Conservation (phyloP, 1,139 yeast genomes). For the Blastobotrys capitulatus region DNA sequence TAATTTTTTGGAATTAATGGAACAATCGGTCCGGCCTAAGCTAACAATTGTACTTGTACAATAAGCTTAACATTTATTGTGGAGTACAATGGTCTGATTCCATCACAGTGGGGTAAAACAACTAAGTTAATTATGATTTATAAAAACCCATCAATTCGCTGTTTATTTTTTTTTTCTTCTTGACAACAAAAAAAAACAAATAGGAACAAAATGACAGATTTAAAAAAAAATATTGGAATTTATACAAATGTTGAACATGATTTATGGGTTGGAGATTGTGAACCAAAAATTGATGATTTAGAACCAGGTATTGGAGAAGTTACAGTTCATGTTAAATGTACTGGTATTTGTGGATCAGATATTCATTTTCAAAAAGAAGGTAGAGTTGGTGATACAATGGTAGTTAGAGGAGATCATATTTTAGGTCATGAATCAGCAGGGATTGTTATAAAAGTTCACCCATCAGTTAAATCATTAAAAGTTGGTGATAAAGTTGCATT, state of each 20-base stretch:
- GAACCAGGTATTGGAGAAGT: conserved; percentile 39
- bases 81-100: no score
- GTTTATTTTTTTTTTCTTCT: no score
- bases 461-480: conserved; percentile 44
- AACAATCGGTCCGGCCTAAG: no score
- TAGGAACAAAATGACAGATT: background rate
- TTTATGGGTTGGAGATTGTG: conserved; percentile 32
- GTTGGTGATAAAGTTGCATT: conserved; percentile 50
- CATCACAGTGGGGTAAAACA: no score
- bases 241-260: conserved; percentile 37
- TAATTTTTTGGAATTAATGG: no score
- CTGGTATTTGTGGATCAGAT: conserved; percentile 90
- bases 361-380: conserved; percentile 82
- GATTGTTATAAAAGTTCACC: conserved; percentile 59
- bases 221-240: conserved; percentile 32
- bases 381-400: conserved; percentile 57
- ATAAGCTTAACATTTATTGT: no score
- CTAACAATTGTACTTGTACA: no score
- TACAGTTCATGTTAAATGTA: conserved; percentile 46
- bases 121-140: no score
- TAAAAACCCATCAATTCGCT: no score
- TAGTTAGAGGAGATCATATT: conserved; percentile 33
- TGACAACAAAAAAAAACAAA: background rate
- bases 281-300: conserved; percentile 32
- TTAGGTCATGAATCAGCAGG: conserved; percentile 78